A percentile compares a stretch with the other conserved stretches of the same genome.
These are phyloP conservation scores for Ceratobasidium papillatum DNA, from an alignment of 1,284 basidiomycete species.

Conservation along the genomic window DNA sequence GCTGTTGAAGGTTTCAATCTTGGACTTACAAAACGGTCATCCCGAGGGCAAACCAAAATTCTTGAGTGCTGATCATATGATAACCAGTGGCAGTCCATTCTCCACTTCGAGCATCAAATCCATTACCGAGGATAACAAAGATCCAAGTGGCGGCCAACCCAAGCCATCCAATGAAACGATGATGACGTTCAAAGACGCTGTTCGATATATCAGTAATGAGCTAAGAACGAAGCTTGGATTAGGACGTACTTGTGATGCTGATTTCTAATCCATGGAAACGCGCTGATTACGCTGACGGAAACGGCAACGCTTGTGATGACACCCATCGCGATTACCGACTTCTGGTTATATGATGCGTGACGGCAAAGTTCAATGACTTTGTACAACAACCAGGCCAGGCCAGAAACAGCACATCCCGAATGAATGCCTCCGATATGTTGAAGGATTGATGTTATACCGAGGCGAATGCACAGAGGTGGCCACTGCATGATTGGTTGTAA, in stretches of 20 bases:
- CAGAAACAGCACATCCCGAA: slow-evolving; percentile 73
- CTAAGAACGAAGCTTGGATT: neutral
- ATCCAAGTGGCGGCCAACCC: slow-evolving; percentile 69
- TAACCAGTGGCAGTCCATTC: slow-evolving; percentile 65
- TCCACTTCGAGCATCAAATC: slow-evolving; percentile 62
- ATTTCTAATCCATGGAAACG: slow-evolving; percentile 77
- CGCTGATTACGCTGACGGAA: slow-evolving; percentile 65
- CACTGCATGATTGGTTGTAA: slow-evolving; percentile 56
- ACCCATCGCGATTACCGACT: slow-evolving; percentile 66
- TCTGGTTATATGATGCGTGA: slow-evolving; percentile 61
- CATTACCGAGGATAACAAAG: slow-evolving; percentile 71
- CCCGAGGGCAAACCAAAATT: slow-evolving; percentile 76
- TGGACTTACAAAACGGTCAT: slow-evolving; percentile 74
- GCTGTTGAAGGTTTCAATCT: neutral
- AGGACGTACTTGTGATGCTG: slow-evolving; percentile 74
- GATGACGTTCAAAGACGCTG: slow-evolving; percentile 76
- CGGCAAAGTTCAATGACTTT: slow-evolving; percentile 65
- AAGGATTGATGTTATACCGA: slow-evolving; percentile 67
- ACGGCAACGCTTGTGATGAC: slow-evolving; percentile 64
- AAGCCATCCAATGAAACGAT: slow-evolving; percentile 79
- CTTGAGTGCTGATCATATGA: slow-evolving; percentile 69
- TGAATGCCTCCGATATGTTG: slow-evolving; percentile 81
- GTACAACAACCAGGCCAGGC: slow-evolving; percentile 67
- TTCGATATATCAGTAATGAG: slow-evolving; percentile 40
- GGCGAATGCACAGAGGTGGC: slow-evolving; percentile 70